Percentiles rank a stretch among this genome's conserved stretches.
These are phyloP conservation scores for Poa annua DNA, from an alignment of 176 grass and related monocot species.

Conservation along the genomic window DNA sequence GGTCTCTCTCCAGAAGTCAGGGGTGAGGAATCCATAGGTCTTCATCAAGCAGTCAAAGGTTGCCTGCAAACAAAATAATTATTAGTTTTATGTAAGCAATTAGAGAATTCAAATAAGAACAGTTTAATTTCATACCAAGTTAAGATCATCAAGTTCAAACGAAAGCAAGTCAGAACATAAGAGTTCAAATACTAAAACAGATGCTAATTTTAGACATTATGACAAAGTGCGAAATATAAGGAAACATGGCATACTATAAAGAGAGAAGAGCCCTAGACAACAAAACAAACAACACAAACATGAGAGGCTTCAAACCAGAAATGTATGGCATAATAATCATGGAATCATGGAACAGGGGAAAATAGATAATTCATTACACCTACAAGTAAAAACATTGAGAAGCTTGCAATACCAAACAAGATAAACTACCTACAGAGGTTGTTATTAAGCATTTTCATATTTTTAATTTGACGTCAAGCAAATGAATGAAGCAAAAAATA, in stretches of 20 bases:
- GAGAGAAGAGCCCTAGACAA: neutral
- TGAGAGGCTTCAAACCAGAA: neutral
- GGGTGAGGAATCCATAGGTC: slow-evolving; percentile 88
- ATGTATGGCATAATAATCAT: neutral
- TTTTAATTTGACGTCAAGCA: neutral
- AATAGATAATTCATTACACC: neutral
- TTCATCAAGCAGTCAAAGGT: slow-evolving; percentile 89
- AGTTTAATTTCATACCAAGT: neutral
- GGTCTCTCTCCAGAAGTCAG: slow-evolving; percentile 81
- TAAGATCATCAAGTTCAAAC: neutral
- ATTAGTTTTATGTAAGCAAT: neutral
- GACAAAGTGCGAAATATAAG: neutral
- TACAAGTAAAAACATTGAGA: neutral
- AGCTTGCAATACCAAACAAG: neutral
- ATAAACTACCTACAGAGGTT: neutral
- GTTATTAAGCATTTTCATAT: neutral
- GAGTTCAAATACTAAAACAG: neutral
- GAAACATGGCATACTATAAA: neutral
- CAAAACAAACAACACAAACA: neutral
- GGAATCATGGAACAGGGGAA: neutral
- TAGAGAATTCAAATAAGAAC: neutral
- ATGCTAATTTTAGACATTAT: too few relatives aligned
- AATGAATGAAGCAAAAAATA: neutral
- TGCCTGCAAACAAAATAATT: slow-evolving; percentile 49
- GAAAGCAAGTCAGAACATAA: neutral